Evolutionary conservation across 2,329 filamentous ascomycete genomes (phyloP).

Genomic region (Arthrocladium fulminans): DNA sequence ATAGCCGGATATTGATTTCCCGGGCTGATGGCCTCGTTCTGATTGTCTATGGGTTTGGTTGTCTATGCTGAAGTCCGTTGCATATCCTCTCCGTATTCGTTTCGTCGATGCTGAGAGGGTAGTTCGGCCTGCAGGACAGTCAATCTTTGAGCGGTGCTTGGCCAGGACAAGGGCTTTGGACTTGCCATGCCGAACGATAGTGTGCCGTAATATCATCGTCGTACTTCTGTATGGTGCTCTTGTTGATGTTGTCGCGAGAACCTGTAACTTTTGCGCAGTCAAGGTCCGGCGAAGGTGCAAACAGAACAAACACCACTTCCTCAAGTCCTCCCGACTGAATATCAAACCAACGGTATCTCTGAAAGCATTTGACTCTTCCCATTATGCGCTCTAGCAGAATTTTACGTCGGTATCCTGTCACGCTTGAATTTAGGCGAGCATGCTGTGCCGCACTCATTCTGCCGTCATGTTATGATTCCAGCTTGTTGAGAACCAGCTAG

Average conservation of each 20-base stretch:
- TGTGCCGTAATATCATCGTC: slow-evolving; percentile 21
- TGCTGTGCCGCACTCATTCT: too few relatives aligned
- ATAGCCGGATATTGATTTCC: slow-evolving; percentile 14
- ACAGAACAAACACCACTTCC: background rate
- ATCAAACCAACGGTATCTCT: too few relatives aligned
- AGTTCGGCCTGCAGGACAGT: slow-evolving; percentile 18
- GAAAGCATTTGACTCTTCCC: background rate
- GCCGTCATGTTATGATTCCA: too few relatives aligned
- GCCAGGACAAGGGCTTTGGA: background rate
- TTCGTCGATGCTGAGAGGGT: slow-evolving; percentile 16
- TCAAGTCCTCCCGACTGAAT: too few relatives aligned
- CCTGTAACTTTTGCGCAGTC: background rate
- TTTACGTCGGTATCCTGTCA: too few relatives aligned
- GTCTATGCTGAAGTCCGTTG: slow-evolving; percentile 13
- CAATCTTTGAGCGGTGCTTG: background rate
- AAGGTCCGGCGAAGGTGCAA: background rate
- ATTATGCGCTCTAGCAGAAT: too few relatives aligned
- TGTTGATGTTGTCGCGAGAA: background rate
- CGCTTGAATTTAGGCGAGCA: too few relatives aligned
- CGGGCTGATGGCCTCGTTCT: slow-evolving; percentile 14
- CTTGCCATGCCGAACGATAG: slow-evolving; percentile 22
- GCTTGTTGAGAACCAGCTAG: background rate
- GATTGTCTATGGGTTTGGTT: slow-evolving; percentile 16
- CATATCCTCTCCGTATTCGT: slow-evolving; percentile 12
- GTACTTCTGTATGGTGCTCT: background rate